Percentiles rank a stretch among this genome's conserved stretches.
Conservation (phyloP, 1,284 basidiomycete genomes). For the Peniophora sp. region DNA sequence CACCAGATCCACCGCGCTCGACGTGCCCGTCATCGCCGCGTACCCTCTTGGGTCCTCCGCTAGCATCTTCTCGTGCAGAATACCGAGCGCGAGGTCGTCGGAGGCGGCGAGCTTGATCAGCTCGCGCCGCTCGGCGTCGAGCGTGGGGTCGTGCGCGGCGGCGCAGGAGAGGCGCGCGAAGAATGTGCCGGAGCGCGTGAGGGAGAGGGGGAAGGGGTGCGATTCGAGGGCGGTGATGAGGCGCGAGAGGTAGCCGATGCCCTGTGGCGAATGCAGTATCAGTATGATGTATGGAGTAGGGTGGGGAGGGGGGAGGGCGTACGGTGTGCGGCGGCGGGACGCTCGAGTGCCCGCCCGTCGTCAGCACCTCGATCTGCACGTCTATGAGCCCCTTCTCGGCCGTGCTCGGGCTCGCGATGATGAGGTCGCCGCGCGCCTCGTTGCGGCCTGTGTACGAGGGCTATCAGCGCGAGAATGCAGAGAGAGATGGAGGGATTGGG, state of each 20-base stretch:
- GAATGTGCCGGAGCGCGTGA: constrained; percentile 16
- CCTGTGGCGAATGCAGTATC: constrained; percentile 6
- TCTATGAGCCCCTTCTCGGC: constrained; percentile 66
- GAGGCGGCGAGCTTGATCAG: constrained; percentile 19
- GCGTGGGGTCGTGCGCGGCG: constrained; percentile 24
- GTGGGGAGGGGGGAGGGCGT: constrained; percentile 6
- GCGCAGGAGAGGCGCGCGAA: constrained; percentile 16
- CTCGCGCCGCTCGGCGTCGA: constrained; percentile 20
- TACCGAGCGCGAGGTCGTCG: constrained; percentile 12
- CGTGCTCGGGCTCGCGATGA: constrained; percentile 48
- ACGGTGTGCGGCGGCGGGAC: constrained; percentile 54
- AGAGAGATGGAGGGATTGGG: constrained; percentile 4
- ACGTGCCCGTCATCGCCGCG: constrained; percentile 29
- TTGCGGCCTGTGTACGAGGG: not conserved
- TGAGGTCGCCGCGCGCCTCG: constrained; percentile 4
- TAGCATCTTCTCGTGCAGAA: constrained; percentile 7
- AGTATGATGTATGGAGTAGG: not conserved
- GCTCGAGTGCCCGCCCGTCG: constrained; percentile 64
- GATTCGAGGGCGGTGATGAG: constrained; percentile 29
- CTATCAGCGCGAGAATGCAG: not conserved
- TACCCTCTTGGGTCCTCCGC: not conserved
- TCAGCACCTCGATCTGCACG: constrained; percentile 43
- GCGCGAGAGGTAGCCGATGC: constrained; percentile 30
- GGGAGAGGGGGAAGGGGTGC: constrained; percentile 21
- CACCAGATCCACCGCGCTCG: constrained; percentile 44